Evolutionary conservation across 768 basidiomycete species (phyloP).

Genomic region (Leccinum rimulosum): DNA sequence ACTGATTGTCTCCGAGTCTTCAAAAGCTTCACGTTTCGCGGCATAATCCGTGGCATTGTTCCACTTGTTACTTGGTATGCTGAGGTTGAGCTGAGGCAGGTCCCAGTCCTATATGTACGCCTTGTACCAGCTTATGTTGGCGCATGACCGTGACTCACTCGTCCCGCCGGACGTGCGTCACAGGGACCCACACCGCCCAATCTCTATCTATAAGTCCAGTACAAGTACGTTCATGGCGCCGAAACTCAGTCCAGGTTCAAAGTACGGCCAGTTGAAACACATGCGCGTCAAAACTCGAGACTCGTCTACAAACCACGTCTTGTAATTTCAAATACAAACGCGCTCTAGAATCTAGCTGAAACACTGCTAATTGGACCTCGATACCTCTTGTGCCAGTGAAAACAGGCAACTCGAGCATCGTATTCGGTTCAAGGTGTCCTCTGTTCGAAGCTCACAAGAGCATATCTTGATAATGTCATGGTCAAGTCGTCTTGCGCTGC

Average conservation of each 20-base stretch:
- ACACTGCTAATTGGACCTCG: not conserved
- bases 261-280: not conserved
- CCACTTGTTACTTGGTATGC: too few relatives aligned
- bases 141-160: too few relatives aligned
- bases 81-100: too few relatives aligned
- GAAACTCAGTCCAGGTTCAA: not conserved
- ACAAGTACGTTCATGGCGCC: not conserved
- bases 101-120: too few relatives aligned
- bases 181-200: too few relatives aligned
- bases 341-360: not conserved
- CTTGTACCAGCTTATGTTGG: too few relatives aligned
- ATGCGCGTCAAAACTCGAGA: not conserved
- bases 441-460: conserved; percentile 32
- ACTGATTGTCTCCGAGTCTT: not conserved
- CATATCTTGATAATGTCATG: conserved; percentile 20
- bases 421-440: conserved; percentile 1
- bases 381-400: not conserved
- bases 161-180: too few relatives aligned
- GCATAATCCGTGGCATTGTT: not conserved
- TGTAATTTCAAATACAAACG: not conserved
- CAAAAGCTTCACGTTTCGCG: not conserved
- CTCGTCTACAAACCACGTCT: not conserved
- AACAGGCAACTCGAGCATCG: not conserved
- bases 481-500: not conserved
- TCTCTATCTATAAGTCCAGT: too few relatives aligned